Evolutionary conservation across 768 basidiomycete species (phyloP).

Genomic region (Pleurotus platypus): DNA sequence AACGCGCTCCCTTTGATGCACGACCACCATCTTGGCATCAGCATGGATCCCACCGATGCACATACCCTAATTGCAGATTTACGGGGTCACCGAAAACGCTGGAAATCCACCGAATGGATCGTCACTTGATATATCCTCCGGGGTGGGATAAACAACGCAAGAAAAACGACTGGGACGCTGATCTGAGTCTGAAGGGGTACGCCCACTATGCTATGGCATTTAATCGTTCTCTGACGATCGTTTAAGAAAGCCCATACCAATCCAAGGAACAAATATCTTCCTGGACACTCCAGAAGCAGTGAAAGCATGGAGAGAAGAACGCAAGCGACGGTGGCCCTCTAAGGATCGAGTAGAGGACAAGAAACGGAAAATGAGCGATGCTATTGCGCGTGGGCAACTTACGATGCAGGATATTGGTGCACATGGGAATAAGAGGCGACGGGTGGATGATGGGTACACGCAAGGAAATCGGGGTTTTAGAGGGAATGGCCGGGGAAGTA

Average conservation of each 20-base stretch:
- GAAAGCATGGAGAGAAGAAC: conserved; percentile 83
- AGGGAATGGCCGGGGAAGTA: conserved; percentile 9
- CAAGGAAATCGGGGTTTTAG: conserved; percentile 8
- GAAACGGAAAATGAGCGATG: conserved; percentile 74
- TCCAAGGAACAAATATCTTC: conserved; percentile 74
- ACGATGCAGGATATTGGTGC: conserved; percentile 40
- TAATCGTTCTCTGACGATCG: background rate
- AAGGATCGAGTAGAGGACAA: conserved; percentile 70
- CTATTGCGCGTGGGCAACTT: conserved; percentile 76
- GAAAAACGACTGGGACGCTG: conserved; percentile 73
- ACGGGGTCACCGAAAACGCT: conserved; percentile 66
- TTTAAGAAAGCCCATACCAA: conserved; percentile 63
- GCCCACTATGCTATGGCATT: background rate
- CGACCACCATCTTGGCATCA: conserved; percentile 51
- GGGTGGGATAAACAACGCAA: conserved; percentile 60
- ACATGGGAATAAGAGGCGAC: conserved; percentile 38
- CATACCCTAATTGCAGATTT: conserved; percentile 62
- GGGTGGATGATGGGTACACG: conserved; percentile 21
- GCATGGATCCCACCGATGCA: conserved; percentile 57
- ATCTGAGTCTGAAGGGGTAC: conserved; percentile 78
- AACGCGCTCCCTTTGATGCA: background rate
- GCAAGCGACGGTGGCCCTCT: conserved; percentile 84
- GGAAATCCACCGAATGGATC: conserved; percentile 84
- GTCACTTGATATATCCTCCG: conserved; percentile 80
- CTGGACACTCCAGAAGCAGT: conserved; percentile 83